These are phyloP conservation scores for Hypholoma fasciculare DNA, from an alignment of 768 basidiomycete species.

Conservation along the genomic window DNA sequence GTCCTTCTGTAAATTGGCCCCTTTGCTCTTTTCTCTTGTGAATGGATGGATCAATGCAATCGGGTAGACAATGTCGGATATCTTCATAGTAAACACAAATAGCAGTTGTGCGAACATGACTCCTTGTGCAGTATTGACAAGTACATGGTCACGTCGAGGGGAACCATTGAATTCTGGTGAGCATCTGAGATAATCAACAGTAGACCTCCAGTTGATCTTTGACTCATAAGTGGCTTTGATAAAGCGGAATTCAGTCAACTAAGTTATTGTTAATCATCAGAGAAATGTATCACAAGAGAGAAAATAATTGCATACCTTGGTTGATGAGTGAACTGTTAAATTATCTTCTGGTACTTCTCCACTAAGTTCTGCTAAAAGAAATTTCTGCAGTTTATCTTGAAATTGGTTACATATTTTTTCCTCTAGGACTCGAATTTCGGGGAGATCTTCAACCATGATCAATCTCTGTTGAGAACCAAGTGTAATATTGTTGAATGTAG, in stretches of 20 bases:
- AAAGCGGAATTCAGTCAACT: slow-evolving; percentile 20
- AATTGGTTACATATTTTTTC: not conserved
- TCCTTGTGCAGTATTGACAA: slow-evolving; percentile 19
- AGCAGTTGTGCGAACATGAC: not conserved
- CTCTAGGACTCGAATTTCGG: not conserved
- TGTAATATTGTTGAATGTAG: not conserved
- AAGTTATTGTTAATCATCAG: slow-evolving; percentile 4
- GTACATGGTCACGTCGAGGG: slow-evolving; percentile 24
- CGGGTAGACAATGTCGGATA: not conserved
- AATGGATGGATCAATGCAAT: not conserved
- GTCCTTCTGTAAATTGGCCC: not conserved
- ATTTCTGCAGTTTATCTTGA: not conserved
- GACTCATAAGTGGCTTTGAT: slow-evolving; percentile 26
- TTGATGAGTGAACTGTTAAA: not conserved
- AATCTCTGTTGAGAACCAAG: not conserved
- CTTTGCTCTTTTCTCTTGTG: not conserved
- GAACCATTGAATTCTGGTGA: slow-evolving; percentile 21
- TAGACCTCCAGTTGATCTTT: slow-evolving; percentile 20
- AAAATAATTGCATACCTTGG: not conserved
- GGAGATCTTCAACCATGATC: not conserved
- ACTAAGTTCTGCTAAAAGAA: not conserved
- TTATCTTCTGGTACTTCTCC: not conserved
- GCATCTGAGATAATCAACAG: slow-evolving; percentile 24
- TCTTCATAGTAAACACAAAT: not conserved
- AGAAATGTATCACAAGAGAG: not conserved